These are phyloP conservation scores for Candida gorgasii DNA, from an alignment of 805 yeast genomes.

Conservation along the genomic window DNA sequence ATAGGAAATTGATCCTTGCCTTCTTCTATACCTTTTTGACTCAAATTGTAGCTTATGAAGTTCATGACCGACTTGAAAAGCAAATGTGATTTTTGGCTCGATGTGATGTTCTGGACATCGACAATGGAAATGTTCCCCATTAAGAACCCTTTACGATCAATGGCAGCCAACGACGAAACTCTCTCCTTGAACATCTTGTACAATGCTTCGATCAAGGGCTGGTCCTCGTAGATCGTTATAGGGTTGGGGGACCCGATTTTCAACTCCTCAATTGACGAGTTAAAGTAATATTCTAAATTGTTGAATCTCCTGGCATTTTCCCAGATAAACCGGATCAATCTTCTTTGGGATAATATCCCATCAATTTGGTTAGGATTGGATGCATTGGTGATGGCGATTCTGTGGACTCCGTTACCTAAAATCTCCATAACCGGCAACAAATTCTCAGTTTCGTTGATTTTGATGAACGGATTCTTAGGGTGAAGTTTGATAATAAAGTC, in stretches of 20 bases:
- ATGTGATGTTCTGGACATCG: slow-evolving; percentile 86
- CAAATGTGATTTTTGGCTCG: slow-evolving; percentile 81
- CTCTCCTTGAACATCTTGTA: slow-evolving; percentile 79
- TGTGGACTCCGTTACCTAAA: slow-evolving; percentile 92
- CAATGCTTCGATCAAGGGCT: slow-evolving; percentile 81
- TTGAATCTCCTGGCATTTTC: slow-evolving; percentile 88
- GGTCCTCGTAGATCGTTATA: slow-evolving; percentile 83
- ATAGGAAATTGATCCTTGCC: slow-evolving; percentile 97
- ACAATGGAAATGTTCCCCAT: slow-evolving; percentile 94
- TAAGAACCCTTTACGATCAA: slow-evolving; percentile 72
- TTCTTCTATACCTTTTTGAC: slow-evolving; percentile 86
- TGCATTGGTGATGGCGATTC: slow-evolving; percentile 73
- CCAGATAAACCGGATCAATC: slow-evolving; percentile 84
- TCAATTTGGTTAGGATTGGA: slow-evolving; percentile 48
- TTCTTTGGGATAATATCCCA: slow-evolving; percentile 89
- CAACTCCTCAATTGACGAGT: slow-evolving; percentile 66
- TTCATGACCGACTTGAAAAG: slow-evolving; percentile 82
- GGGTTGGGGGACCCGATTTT: slow-evolving; percentile 73
- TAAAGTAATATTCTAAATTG: slow-evolving; percentile 71
- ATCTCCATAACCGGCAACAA: slow-evolving; percentile 78
- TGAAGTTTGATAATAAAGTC: slow-evolving; percentile 81
- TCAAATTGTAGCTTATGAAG: slow-evolving; percentile 82
- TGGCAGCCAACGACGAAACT: slow-evolving; percentile 90
- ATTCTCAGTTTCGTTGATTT: slow-evolving; percentile 67
- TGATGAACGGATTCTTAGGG: slow-evolving; percentile 85